Conservation (phyloP, 768 basidiomycete species). For the Grammothele lineata region DNA sequence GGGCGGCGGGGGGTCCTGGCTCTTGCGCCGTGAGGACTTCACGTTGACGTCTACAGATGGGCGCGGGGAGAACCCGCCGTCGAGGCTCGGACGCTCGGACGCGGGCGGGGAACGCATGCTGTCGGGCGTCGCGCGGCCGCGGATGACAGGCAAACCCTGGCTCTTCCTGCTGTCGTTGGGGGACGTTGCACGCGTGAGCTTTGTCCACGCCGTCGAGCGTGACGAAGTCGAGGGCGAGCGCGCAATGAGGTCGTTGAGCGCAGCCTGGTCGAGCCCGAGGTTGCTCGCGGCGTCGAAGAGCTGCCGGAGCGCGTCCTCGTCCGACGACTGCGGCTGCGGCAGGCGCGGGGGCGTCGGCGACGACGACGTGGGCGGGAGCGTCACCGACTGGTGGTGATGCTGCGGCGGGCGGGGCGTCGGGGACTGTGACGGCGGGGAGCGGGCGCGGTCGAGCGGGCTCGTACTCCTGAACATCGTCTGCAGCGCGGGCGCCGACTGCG, state of each 20-base stretch:
- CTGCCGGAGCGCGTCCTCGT: constrained; percentile 52
- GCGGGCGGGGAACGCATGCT: constrained; percentile 13
- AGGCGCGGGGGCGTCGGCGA: background rate
- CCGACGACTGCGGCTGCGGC: constrained; percentile 8
- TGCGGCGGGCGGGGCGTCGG: constrained; percentile 13
- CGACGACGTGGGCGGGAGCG: background rate
- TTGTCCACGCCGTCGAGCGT: constrained; percentile 43
- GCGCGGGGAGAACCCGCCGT: constrained; percentile 29
- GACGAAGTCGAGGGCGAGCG: constrained; percentile 69
- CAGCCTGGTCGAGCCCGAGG: constrained; percentile 70
- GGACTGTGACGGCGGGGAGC: constrained; percentile 7
- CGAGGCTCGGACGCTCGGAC: constrained; percentile 26
- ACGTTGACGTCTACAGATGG: constrained; percentile 16
- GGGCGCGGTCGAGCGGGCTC: constrained; percentile 17
- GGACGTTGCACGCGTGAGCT: constrained; percentile 41
- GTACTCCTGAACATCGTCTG: constrained; percentile 18
- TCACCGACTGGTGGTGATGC: background rate
- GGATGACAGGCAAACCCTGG: constrained; percentile 11
- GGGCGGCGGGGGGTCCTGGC: constrained; percentile 4
- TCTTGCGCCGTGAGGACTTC: constrained; percentile 11
- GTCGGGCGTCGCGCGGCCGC: constrained; percentile 12
- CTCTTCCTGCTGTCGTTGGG: constrained; percentile 27
- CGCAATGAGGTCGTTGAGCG: constrained; percentile 63
- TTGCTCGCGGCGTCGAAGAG: constrained; percentile 72
- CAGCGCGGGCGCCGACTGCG: constrained; percentile 23